Conservation (phyloP, 495 filamentous ascomycete species). For the Amphirosellinia nigrospora region DNA sequence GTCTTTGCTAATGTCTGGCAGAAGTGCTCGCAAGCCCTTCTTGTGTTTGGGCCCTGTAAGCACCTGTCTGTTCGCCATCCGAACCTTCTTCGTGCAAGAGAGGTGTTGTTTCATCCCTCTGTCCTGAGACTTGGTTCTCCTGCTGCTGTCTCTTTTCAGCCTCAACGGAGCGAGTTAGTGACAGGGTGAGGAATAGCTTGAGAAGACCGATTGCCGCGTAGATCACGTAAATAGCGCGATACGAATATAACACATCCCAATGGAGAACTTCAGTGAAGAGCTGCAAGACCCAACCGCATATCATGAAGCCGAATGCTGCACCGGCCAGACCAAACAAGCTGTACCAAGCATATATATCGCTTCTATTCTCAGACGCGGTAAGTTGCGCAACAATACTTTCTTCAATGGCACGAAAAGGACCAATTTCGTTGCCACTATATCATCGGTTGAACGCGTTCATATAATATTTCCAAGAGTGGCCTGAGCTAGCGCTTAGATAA, state of each 20-base stretch:
- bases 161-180: conserved; percentile 38
- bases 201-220: conserved; percentile 46
- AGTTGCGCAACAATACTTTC: conserved; percentile 80
- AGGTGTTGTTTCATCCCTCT: conserved; percentile 28
- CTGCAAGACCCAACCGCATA: conserved; percentile 48
- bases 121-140: neutral
- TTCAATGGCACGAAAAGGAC: conserved; percentile 84
- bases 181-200: conserved; percentile 40
- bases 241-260: conserved; percentile 45
- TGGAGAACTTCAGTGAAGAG: conserved; percentile 34
- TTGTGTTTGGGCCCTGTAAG: neutral
- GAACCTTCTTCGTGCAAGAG: conserved; percentile 20
- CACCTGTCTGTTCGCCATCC: neutral
- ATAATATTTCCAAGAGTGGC: neutral
- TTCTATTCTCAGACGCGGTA: conserved; percentile 62
- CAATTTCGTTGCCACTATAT: conserved; percentile 74
- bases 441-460: neutral
- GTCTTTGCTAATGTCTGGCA: conserved; percentile 63
- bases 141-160: conserved; percentile 44
- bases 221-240: conserved; percentile 47
- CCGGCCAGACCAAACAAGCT: conserved; percentile 38
- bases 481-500: neutral
- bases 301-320: conserved; percentile 41
- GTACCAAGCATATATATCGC: conserved; percentile 88
- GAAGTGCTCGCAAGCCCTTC: conserved; percentile 30